A percentile compares a stretch with the other conserved stretches of the same genome.
Evolutionary conservation across 2,329 filamentous ascomycete genomes (phyloP).

Genomic region (Alternaria longipes): DNA sequence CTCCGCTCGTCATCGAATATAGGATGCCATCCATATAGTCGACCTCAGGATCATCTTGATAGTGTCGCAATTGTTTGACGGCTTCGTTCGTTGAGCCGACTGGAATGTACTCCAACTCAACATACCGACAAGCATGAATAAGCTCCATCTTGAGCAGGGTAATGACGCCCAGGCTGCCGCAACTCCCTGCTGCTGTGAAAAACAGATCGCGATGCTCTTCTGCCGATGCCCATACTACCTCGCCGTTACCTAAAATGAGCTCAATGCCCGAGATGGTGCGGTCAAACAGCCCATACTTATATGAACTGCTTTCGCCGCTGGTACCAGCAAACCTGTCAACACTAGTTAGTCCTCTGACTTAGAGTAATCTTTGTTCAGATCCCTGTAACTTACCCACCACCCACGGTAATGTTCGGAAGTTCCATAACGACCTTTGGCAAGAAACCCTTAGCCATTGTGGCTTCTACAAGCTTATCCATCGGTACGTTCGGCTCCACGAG

Average conservation of each 20-base stretch:
- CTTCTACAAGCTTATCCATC: constrained; percentile 71
- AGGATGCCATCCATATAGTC: constrained; percentile 77
- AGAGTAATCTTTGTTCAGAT: background rate
- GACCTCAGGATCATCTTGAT: constrained; percentile 52
- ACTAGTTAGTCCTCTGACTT: constrained; percentile 6
- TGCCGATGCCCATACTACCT: constrained; percentile 60
- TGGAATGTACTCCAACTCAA: constrained; percentile 70
- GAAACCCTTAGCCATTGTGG: constrained; percentile 64
- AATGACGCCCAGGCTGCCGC: constrained; percentile 69
- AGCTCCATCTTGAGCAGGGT: constrained; percentile 69
- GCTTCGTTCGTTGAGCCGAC: constrained; percentile 60
- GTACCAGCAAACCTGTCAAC: constrained; percentile 66
- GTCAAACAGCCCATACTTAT: constrained; percentile 73
- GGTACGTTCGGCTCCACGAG: constrained; percentile 74
- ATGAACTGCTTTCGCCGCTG: constrained; percentile 72
- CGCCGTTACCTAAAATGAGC: constrained; percentile 68
- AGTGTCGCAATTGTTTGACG: constrained; percentile 59
- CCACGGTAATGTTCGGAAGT: constrained; percentile 74
- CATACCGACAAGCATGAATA: constrained; percentile 63
- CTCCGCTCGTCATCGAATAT: constrained; percentile 64
- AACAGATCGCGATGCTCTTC: constrained; percentile 64
- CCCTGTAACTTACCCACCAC: constrained; percentile 59
- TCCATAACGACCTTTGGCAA: constrained; percentile 75
- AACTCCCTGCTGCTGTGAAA: constrained; percentile 65
- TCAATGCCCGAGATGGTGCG: constrained; percentile 69